Percentiles rank a stretch among this genome's conserved stretches.
These are phyloP conservation scores for Mycena olivaceomarginata DNA, from an alignment of 768 basidiomycete genomes.

Conservation along the genomic window DNA sequence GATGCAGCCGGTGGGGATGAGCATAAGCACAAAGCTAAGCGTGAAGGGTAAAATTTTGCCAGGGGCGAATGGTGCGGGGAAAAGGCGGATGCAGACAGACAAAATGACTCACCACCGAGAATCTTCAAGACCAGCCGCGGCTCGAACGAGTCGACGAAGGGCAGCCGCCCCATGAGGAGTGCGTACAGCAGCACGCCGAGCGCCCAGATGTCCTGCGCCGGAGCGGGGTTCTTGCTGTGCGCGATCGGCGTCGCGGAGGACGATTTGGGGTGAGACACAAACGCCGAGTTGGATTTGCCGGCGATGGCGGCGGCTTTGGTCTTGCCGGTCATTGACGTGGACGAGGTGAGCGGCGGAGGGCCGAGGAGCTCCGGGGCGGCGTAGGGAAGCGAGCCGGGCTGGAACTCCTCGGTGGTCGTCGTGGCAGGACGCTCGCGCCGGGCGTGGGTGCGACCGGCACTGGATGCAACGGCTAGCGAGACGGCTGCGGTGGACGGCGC, in stretches of 20 bases:
- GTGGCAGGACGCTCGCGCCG: conserved; percentile 56
- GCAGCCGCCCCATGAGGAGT: conserved; percentile 89
- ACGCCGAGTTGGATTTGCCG: conserved; percentile 37
- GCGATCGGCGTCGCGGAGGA: conserved; percentile 16
- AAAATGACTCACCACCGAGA: conserved; percentile 75
- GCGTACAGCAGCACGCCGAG: conserved; percentile 93
- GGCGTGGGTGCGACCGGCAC: conserved; percentile 50
- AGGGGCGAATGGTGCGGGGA: neutral
- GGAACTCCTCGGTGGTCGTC: conserved; percentile 68
- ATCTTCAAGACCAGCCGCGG: conserved; percentile 96
- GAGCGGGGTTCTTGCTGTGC: conserved; percentile 60
- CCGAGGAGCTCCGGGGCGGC: conserved; percentile 92
- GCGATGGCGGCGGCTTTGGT: conserved; percentile 57
- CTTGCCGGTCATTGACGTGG: conserved; percentile 45
- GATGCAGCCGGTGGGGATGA: neutral
- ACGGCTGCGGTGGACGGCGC: conserved; percentile 61
- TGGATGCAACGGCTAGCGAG: conserved; percentile 58
- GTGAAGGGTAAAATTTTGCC: neutral
- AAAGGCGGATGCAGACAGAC: conserved; percentile 25
- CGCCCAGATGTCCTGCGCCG: conserved; percentile 97
- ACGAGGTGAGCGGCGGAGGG: conserved; percentile 58
- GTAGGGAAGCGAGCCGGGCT: conserved; percentile 93
- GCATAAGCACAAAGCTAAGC: neutral
- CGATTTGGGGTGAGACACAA: conserved; percentile 9
- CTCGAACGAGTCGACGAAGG: conserved; percentile 93